These are phyloP conservation scores for Termitomyces sp. DNA, from an alignment of 768 basidiomycete genomes.

Conservation along the genomic window DNA sequence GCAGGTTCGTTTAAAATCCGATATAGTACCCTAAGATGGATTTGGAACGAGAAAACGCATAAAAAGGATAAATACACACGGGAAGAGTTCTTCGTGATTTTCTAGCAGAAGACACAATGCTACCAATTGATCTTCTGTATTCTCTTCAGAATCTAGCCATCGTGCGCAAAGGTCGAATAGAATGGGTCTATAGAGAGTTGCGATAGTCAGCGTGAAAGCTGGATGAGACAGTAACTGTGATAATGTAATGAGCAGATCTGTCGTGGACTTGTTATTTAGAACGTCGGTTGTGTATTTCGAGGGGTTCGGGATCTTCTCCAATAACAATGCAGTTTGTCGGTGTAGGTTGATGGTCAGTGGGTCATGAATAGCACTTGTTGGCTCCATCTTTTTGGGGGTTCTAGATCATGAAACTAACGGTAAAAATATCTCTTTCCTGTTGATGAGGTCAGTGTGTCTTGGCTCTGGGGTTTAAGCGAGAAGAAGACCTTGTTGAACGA, in stretches of 20 bases:
- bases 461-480: too few species aligned
- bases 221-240: constrained; percentile 58
- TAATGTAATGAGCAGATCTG: constrained; percentile 44
- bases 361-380: constrained; percentile 35
- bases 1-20: constrained; percentile 37
- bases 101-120: constrained; percentile 63
- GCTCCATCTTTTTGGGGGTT: constrained; percentile 10
- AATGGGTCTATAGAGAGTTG: constrained; percentile 68
- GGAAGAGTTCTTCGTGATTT: constrained; percentile 65
- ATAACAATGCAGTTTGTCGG: constrained; percentile 44
- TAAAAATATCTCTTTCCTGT: background rate
- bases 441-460: background rate
- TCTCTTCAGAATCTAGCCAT: constrained; percentile 60
- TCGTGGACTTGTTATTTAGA: constrained; percentile 29
- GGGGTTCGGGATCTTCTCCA: constrained; percentile 35
- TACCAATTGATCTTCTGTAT: constrained; percentile 45
- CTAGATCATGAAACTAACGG: constrained; percentile 3
- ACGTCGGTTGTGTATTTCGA: constrained; percentile 35
- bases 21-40: constrained; percentile 46
- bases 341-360: constrained; percentile 55
- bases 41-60: constrained; percentile 5
- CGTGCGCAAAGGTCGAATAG: constrained; percentile 74
- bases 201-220: constrained; percentile 56
- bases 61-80: constrained; percentile 38
- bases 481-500: background rate